Base-by-base conservation (phyloP, 2,329 filamentous ascomycete genomes). In the Sporothrix dimorphospora region DNA sequence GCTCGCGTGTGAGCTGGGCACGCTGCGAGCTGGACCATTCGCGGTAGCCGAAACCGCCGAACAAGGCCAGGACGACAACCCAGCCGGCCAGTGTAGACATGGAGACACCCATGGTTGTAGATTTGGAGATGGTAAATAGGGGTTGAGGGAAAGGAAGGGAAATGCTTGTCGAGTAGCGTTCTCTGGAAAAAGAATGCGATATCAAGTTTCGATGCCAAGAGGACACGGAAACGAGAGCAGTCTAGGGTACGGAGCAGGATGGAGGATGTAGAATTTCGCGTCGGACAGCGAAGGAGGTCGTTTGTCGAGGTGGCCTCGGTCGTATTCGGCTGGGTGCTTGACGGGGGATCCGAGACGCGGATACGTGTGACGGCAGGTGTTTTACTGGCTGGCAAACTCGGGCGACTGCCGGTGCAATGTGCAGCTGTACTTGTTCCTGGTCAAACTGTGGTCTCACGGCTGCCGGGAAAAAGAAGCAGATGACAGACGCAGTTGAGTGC, bases 71-170 rank as follows among this genome's bases (percentile, higher is more conserved):
- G 55, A 81, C 76, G 70, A 79, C 71, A 57, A 75, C 75, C 78
- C 80, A 82, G 70, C 80, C 78, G 73, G 76, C 75, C 68, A 81
- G 74, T 16, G 80, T 81, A 7, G 80, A 81, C 73, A 81, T 76
- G 34, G 77, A 74, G 73, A 76, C 76, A 71, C 80, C 80, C 80
- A 81, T 81, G 75, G 69, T 80, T 42, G 12, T 66, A 9, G 40
- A 30, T 34, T 70, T 55, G 14, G 53, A 70, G 53, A 34, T 53
- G 45, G 45, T 21, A 14, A 34, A 45, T 49, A 12, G 57, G n/a
- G 8, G 72, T 57, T 30, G 53, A 27, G n/a, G 21, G 30, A 14
- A 45, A 6, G 27, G 27, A 38, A 38, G 40, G 34, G 16, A n/a
- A 38, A 30, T 16, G 40, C 12, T 2, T 34, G n/a, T 51, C n/a